These are phyloP conservation scores for Cladosporium sp. DNA, from an alignment of 2,329 filamentous ascomycete genomes.

Conservation along the genomic window DNA sequence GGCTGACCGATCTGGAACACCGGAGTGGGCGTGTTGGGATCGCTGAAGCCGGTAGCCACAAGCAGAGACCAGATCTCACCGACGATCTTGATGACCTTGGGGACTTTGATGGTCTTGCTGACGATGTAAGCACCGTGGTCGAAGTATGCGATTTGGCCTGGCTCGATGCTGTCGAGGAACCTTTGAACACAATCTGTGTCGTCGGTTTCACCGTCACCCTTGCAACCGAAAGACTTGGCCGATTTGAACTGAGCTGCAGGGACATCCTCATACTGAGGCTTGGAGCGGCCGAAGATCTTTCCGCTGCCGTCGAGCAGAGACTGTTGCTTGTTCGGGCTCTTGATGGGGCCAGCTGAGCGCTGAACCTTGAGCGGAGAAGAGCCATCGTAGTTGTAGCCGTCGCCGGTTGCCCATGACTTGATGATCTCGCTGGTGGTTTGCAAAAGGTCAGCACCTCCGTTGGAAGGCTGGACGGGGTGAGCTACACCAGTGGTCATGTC, in stretches of 20 bases:
- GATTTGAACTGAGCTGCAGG: conserved; percentile 73
- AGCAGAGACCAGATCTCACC: conserved; percentile 60
- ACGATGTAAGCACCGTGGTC: conserved; percentile 66
- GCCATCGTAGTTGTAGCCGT: conserved; percentile 59
- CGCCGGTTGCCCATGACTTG: conserved; percentile 76
- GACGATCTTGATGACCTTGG: conserved; percentile 54
- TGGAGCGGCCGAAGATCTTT: conserved; percentile 77
- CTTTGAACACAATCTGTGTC: conserved; percentile 84
- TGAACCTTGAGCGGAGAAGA: conserved; percentile 53
- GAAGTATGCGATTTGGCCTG: conserved; percentile 63
- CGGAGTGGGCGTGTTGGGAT: conserved; percentile 73
- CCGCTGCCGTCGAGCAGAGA: conserved; percentile 66
- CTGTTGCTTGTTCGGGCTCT: conserved; percentile 62
- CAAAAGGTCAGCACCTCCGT: conserved; percentile 62
- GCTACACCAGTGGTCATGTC: conserved; percentile 70
- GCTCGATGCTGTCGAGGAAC: conserved; percentile 65
- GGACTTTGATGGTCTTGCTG: conserved; percentile 54
- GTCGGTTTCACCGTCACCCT: conserved; percentile 83
- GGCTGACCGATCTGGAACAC: conserved; percentile 80
- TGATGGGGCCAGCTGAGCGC: conserved; percentile 27
- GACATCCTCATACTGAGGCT: conserved; percentile 80
- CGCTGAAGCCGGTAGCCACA: conserved; percentile 61
- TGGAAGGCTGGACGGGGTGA: conserved; percentile 63
- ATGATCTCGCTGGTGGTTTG: conserved; percentile 68
- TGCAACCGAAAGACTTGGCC: conserved; percentile 76